Percentiles rank a stretch among this genome's conserved stretches.
phyloP scores from a whole-genome alignment of 257 asterid species.

The Gardenia jasminoides region DNA sequence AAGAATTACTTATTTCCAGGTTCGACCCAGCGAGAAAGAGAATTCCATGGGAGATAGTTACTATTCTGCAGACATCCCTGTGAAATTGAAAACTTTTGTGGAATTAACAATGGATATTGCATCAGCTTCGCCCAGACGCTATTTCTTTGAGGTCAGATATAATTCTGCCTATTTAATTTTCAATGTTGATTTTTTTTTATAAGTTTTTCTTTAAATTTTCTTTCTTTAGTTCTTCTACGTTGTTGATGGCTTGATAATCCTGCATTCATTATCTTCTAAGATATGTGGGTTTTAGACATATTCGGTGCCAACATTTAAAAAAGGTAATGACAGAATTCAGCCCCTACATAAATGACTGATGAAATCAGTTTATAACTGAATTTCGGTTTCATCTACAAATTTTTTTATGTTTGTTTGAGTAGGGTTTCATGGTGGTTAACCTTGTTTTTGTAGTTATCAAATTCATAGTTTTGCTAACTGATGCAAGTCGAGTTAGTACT shows the following conservation, averaged over 20 bases:
- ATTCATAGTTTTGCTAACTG: neutral
- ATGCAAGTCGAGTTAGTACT: neutral
- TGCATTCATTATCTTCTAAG: too few species aligned
- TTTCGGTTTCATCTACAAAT: too few species aligned
- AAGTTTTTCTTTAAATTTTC: too few species aligned
- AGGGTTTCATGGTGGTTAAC: too few species aligned
- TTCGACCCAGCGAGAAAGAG: slow-evolving; percentile 38
- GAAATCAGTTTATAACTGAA: too few species aligned
- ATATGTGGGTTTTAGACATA: too few species aligned
- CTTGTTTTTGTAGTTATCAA: neutral
- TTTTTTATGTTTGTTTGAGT: too few species aligned
- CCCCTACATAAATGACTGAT: too few species aligned
- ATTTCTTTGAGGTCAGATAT: slow-evolving; percentile 83
- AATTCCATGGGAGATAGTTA: slow-evolving; percentile 11
- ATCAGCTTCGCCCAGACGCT: slow-evolving; percentile 89
- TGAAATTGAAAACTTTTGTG: slow-evolving; percentile 71
- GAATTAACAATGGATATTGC: slow-evolving; percentile 88
- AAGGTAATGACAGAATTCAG: too few species aligned
- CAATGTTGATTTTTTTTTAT: neutral
- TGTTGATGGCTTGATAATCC: too few species aligned
- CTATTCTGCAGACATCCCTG: slow-evolving; percentile 39
- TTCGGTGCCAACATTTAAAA: too few species aligned
- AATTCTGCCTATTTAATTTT: neutral
- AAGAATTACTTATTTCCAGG: slow-evolving; percentile 38
- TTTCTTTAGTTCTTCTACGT: neutral